Evolutionary conservation across 1,284 basidiomycete genomes (phyloP).

Genomic region (Meripilus lineatus): DNA sequence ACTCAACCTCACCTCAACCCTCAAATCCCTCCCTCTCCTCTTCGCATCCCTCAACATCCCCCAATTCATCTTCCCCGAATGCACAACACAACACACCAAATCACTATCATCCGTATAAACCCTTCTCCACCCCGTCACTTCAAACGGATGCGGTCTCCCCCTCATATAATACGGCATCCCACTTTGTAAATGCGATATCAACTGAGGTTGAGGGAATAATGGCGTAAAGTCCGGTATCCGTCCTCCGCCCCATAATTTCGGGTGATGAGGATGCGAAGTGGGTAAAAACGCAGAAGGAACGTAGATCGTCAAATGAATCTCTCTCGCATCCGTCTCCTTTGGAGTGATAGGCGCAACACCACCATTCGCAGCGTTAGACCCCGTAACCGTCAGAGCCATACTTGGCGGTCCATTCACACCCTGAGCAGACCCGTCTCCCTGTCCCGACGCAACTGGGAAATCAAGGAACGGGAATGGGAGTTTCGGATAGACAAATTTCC

Average conservation of each 20-base stretch:
- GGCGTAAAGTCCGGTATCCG: conserved; percentile 35
- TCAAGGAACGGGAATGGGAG: conserved; percentile 39
- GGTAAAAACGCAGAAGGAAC: conserved; percentile 59
- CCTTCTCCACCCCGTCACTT: conserved; percentile 31
- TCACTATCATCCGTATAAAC: conserved; percentile 75
- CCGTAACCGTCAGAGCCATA: no score
- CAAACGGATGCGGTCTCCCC: conserved; percentile 17
- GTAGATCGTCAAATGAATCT: conserved; percentile 58
- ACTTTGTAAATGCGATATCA: conserved; percentile 12
- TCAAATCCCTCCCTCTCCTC: conserved; percentile 47
- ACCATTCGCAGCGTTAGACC: no score
- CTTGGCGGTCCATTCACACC: background rate
- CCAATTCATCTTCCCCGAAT: conserved; percentile 63
- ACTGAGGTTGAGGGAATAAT: conserved; percentile 22
- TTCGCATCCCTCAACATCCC: conserved; percentile 46
- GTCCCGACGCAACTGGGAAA: conserved; percentile 19
- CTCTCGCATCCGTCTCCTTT: conserved; percentile 28
- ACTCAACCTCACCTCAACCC: conserved; percentile 44
- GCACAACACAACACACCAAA: conserved; percentile 69
- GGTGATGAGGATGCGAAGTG: conserved; percentile 39
- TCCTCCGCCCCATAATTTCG: conserved; percentile 67
- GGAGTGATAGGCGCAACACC: conserved; percentile 14
- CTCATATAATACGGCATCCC: conserved; percentile 16
- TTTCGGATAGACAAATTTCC: conserved; percentile 47
- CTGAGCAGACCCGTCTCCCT: background rate